Evolutionary conservation across 768 basidiomycete genomes (phyloP).

Genomic region (Pleurotus tuoliensis): DNA sequence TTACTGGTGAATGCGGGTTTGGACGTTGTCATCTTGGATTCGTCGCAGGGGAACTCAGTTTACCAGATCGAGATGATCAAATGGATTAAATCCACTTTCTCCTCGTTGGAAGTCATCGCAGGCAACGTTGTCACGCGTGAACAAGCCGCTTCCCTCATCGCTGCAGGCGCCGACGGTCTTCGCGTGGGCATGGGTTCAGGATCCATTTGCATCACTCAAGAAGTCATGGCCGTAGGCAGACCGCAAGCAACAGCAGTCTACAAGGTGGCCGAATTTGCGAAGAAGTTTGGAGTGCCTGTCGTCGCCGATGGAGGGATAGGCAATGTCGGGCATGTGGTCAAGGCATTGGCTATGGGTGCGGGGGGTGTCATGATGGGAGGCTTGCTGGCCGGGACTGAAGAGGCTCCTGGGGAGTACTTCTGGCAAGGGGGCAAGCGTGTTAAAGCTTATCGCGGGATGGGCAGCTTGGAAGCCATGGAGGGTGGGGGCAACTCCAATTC

Average conservation of each 20-base stretch:
- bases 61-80: conserved; percentile 93
- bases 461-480: conserved; percentile 91
- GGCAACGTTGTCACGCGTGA: conserved; percentile 98
- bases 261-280: conserved; percentile 90
- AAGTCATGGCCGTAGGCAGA: conserved; percentile 98
- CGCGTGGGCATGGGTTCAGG: conserved; percentile 98
- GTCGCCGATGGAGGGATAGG: conserved; percentile 95
- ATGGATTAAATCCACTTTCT: conserved; percentile 87
- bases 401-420: conserved; percentile 98
- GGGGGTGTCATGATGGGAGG: conserved; percentile 99
- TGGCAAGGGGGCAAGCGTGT: conserved; percentile 99
- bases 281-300: conserved; percentile 91
- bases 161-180: conserved; percentile 92
- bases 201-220: conserved; percentile 99
- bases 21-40: conserved; percentile 93
- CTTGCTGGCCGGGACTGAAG: conserved; percentile 90
- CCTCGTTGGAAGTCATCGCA: conserved; percentile 88
- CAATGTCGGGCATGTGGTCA: conserved; percentile 97
- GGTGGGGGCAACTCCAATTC: conserved; percentile 52
- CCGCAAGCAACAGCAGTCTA: conserved; percentile 99
- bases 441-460: conserved; percentile 99
- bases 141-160: conserved; percentile 91
- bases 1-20: conserved; percentile 92
- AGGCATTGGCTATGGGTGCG: conserved; percentile 91
- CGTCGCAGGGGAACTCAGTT: conserved; percentile 93